Evolutionary conservation across 192 early-diverging fungal species (phyloP).

Genomic region (Mortierella claussenii): DNA sequence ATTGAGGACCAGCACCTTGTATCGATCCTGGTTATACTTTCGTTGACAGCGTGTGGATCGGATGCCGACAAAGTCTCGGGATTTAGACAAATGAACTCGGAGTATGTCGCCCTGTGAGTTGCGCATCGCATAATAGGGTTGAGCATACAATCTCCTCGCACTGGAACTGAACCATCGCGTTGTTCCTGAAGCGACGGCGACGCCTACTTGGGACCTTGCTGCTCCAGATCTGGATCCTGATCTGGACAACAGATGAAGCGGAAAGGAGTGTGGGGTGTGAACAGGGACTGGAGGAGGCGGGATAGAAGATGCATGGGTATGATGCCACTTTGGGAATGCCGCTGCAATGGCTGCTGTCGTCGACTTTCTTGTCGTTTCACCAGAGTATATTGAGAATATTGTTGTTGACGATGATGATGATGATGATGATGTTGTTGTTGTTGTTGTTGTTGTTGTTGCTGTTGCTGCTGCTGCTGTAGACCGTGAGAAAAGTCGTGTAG

Average conservation of each 20-base stretch:
- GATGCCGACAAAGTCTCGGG: slow-evolving; percentile 60
- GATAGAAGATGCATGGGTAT: not conserved
- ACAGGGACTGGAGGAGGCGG: not conserved
- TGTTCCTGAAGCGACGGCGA: not conserved
- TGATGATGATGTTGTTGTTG: too few relatives aligned
- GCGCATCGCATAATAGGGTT: slow-evolving; percentile 43
- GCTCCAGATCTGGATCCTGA: too few relatives aligned
- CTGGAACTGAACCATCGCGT: slow-evolving; percentile 5
- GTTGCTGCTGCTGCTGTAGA: too few relatives aligned
- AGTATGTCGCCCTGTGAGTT: slow-evolving; percentile 52
- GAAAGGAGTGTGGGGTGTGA: not conserved
- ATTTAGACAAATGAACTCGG: slow-evolving; percentile 57
- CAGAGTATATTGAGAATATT: too few relatives aligned
- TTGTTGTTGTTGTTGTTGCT: too few relatives aligned
- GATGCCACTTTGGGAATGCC: too few relatives aligned
- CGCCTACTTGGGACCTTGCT: too few relatives aligned
- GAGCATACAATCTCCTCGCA: slow-evolving; percentile 1
- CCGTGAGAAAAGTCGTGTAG: not conserved
- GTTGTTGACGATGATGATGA: too few relatives aligned
- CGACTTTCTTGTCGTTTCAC: too few relatives aligned
- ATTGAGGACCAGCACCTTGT: slow-evolving; percentile 55
- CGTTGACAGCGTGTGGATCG: slow-evolving; percentile 65
- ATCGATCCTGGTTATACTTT: slow-evolving; percentile 66
- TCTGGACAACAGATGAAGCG: not conserved
- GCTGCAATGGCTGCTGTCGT: too few relatives aligned